phyloP scores from a whole-genome alignment of 345 rosid genomes.

The Schrenkiella parvula region DNA sequence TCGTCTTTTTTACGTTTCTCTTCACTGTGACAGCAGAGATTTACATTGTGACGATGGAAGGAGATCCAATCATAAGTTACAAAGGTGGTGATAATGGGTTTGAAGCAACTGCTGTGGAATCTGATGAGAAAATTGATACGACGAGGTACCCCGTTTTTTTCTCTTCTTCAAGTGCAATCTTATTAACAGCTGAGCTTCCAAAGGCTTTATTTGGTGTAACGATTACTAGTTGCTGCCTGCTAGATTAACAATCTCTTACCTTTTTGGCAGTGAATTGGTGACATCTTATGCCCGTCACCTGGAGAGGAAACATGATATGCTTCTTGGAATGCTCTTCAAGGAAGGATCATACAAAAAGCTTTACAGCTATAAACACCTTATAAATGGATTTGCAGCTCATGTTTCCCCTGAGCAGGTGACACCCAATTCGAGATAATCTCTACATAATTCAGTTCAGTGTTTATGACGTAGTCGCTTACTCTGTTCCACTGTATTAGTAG shows the following conservation, averaged over 20 bases:
- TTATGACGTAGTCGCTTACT: slow-evolving; percentile 35
- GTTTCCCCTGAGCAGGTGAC: slow-evolving; percentile 89
- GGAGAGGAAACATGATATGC: slow-evolving; percentile 87
- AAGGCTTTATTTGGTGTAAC: neutral
- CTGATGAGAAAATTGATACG: slow-evolving; percentile 77
- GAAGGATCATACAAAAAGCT: slow-evolving; percentile 76
- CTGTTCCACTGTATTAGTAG: slow-evolving; percentile 63
- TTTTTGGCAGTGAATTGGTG: slow-evolving; percentile 62
- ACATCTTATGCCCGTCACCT: slow-evolving; percentile 82
- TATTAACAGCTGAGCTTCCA: neutral
- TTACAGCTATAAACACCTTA: slow-evolving; percentile 94
- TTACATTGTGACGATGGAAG: slow-evolving; percentile 84
- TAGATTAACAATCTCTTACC: neutral
- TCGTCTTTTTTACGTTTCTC: slow-evolving; percentile 43
- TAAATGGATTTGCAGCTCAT: slow-evolving; percentile 93
- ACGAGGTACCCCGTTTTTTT: slow-evolving; percentile 44
- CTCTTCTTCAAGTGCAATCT: neutral
- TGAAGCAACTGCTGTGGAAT: slow-evolving; percentile 83
- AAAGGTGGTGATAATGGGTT: slow-evolving; percentile 84
- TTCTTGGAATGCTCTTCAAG: slow-evolving; percentile 76
- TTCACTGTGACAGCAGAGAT: slow-evolving; percentile 53
- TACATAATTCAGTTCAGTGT: neutral
- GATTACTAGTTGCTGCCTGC: neutral
- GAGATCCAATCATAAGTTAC: slow-evolving; percentile 87
- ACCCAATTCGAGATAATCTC: neutral